A percentile compares a stretch with the other conserved stretches of the same genome.
These are phyloP conservation scores for Triticum urartu DNA, from an alignment of 176 grass and related monocot species.

Conservation along the genomic window DNA sequence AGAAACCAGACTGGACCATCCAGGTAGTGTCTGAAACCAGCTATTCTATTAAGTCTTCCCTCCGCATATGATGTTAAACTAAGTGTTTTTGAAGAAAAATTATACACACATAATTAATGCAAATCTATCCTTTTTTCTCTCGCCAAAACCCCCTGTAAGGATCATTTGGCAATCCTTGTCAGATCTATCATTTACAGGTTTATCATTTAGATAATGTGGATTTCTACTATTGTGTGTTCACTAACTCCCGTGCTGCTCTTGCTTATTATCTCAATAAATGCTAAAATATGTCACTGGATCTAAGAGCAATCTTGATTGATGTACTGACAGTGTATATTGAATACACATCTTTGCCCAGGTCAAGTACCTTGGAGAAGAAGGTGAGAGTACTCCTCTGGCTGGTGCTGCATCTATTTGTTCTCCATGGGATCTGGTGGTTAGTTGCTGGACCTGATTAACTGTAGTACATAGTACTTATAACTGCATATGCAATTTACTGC, in stretches of 20 bases:
- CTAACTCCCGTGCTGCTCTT: neutral
- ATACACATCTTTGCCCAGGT: slow-evolving; percentile 59
- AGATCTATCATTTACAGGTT: neutral
- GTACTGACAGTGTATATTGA: slow-evolving; percentile 27
- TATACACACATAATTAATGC: neutral
- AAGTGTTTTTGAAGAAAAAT: neutral
- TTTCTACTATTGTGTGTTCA: neutral
- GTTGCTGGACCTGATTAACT: slow-evolving; percentile 34
- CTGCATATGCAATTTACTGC: neutral
- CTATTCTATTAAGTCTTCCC: neutral
- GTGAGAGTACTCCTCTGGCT: slow-evolving; percentile 82
- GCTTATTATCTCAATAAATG: neutral
- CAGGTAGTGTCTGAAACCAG: neutral
- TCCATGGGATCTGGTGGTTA: slow-evolving; percentile 98
- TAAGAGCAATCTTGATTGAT: slow-evolving; percentile 17
- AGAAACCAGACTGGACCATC: slow-evolving; percentile 6
- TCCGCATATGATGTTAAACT: slow-evolving; percentile 9
- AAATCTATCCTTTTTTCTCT: neutral
- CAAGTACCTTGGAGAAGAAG: slow-evolving; percentile 99
- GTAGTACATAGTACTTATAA: slow-evolving; percentile 7
- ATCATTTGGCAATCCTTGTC: neutral
- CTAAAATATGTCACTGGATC: neutral
- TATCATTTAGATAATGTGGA: neutral
- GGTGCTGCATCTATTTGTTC: slow-evolving; percentile 88
- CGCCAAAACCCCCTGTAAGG: neutral